Evolutionary conservation across 208 protist species (phyloP).

Genomic region (Leishmania mexicana): DNA sequence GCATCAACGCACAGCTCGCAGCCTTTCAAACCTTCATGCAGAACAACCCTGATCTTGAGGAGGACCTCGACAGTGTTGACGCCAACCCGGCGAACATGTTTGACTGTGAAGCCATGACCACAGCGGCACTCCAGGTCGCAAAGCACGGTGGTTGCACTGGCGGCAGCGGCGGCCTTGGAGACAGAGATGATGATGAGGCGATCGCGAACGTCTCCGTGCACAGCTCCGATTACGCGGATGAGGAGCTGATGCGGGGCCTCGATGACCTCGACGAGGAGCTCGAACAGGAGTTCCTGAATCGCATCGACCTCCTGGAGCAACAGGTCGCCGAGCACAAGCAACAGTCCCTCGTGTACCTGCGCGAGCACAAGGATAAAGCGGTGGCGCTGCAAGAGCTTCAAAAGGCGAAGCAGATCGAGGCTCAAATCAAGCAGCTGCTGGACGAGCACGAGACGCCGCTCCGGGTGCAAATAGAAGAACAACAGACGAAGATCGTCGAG

Average conservation of each 20-base stretch:
- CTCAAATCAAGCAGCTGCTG: conserved; percentile 17
- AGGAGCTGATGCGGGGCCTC: conserved; percentile 41
- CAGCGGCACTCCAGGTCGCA: neutral
- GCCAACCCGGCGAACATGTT: conserved; percentile 5
- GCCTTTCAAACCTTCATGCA: conserved; percentile 23
- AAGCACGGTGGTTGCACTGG: neutral
- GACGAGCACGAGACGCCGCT: conserved; percentile 32
- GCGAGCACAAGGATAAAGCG: conserved; percentile 30
- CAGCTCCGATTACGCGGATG: conserved; percentile 43
- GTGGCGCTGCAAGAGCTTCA: conserved; percentile 30
- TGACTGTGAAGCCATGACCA: neutral
- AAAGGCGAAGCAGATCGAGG: conserved; percentile 35
- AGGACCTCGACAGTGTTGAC: conserved; percentile 8
- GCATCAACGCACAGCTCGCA: conserved; percentile 26
- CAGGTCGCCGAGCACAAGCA: conserved; percentile 30
- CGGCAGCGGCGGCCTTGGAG: neutral
- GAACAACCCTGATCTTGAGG: conserved; percentile 22
- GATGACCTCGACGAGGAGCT: conserved; percentile 45
- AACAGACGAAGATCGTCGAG: conserved; percentile 20
- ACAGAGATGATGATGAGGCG: conserved; percentile 27
- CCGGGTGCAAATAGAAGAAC: conserved; percentile 30
- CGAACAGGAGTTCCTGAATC: conserved; percentile 34
- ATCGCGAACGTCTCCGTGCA: conserved; percentile 40
- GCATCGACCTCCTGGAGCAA: conserved; percentile 25
- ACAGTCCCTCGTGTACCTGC: conserved; percentile 17